Percentiles rank a stretch among this genome's conserved stretches.
These are phyloP conservation scores for Murraya paniculata DNA, from an alignment of 345 rosid genomes.

Conservation along the genomic window DNA sequence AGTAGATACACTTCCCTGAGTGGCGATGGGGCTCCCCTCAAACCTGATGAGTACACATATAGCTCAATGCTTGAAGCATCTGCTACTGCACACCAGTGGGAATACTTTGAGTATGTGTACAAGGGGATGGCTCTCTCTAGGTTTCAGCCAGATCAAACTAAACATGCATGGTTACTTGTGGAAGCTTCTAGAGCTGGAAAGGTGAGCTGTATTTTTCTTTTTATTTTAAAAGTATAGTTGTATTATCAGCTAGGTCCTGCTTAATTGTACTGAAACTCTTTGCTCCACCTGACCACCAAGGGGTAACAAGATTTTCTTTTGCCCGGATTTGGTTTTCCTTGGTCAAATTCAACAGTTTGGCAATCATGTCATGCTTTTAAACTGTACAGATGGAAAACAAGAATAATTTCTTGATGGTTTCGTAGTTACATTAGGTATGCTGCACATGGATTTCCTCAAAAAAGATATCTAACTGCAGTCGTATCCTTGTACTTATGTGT, in stretches of 20 bases:
- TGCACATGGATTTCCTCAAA: not conserved
- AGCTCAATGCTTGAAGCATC: slow-evolving; percentile 88
- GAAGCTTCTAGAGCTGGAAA: slow-evolving; percentile 85
- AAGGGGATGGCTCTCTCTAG: slow-evolving; percentile 72
- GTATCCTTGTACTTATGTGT: not conserved
- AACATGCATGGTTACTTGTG: slow-evolving; percentile 53
- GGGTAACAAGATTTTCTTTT: not conserved
- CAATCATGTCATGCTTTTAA: not conserved
- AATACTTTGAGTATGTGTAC: slow-evolving; percentile 83
- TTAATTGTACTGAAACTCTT: not conserved
- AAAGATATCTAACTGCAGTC: not conserved
- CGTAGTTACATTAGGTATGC: not conserved
- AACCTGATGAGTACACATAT: slow-evolving; percentile 71
- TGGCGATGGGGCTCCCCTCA: slow-evolving; percentile 19
- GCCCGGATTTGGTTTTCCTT: not conserved
- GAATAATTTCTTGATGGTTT: not conserved
- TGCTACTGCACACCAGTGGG: slow-evolving; percentile 82
- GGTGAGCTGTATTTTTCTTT: slow-evolving; percentile 40
- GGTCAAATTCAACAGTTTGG: not conserved
- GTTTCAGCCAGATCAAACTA: slow-evolving; percentile 65
- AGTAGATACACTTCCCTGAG: slow-evolving; percentile 5
- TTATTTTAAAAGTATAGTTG: not conserved
- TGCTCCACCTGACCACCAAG: not conserved
- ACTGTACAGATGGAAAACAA: not conserved
- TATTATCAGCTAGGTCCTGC: not conserved